Evolutionary conservation across 2,329 filamentous ascomycete genomes (phyloP).

Genomic region (Sclerotinia minor): DNA sequence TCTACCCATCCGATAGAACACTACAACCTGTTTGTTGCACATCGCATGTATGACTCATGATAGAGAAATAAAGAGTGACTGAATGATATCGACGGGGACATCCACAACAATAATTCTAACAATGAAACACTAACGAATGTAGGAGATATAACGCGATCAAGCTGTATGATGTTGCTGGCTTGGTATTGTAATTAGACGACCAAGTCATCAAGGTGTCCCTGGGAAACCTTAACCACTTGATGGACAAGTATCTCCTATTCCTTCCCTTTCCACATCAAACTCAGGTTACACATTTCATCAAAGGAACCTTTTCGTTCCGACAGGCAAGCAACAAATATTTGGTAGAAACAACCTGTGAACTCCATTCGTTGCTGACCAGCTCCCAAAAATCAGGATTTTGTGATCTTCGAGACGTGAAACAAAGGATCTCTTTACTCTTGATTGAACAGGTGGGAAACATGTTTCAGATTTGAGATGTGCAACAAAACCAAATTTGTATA

Average conservation of each 20-base stretch:
- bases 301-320: constrained; percentile 12
- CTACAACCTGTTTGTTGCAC: neutral
- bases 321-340: neutral
- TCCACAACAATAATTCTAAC: neutral
- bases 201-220: neutral
- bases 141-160: neutral
- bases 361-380: neutral
- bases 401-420: neutral
- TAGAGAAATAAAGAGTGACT: neutral
- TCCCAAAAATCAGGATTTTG: neutral
- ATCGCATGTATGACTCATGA: neutral
- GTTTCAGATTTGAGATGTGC: constrained; percentile 23
- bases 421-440: constrained; percentile 1
- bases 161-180: neutral
- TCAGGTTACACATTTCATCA: neutral
- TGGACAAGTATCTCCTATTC: neutral
- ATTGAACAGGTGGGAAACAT: constrained; percentile 8
- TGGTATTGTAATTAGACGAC: neutral
- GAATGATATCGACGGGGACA: neutral
- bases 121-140: neutral
- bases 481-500: neutral
- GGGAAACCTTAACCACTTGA: neutral
- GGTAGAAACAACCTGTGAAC: neutral
- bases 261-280: neutral
- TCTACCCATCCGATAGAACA: no score